Conservation (phyloP, 345 rosid species). For the Trapa bicornis region DNA sequence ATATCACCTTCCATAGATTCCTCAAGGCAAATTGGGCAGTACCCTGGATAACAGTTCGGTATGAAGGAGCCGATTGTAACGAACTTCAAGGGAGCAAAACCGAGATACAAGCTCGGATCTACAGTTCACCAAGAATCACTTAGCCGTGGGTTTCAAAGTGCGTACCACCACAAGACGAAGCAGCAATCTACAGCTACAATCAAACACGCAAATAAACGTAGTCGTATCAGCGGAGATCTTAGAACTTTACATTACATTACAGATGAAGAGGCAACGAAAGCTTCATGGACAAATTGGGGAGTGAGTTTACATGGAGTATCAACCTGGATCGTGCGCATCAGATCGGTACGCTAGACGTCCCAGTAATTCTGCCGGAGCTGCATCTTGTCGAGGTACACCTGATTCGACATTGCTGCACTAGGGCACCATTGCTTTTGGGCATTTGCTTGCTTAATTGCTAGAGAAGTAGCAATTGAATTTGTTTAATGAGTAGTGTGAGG, state of each 20-base stretch:
- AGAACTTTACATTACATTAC: neutral
- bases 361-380: constrained; percentile 70
- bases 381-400: constrained; percentile 64
- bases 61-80: neutral
- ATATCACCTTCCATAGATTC: too few relatives aligned
- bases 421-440: neutral
- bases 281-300: neutral
- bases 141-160: constrained; percentile 7
- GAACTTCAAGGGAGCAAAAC: neutral
- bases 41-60: neutral
- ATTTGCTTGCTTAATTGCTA: neutral
- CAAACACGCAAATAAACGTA: constrained; percentile 1
- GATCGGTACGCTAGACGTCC: constrained; percentile 90
- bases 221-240: neutral
- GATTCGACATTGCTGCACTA: constrained; percentile 44
- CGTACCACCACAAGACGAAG: constrained; percentile 72
- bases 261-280: neutral
- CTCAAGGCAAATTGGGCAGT: too few relatives aligned
- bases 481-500: neutral
- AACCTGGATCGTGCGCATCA: constrained; percentile 43
- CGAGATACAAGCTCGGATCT: constrained; percentile 5
- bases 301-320: constrained; percentile 52
- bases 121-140: neutral
- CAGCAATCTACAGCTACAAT: constrained; percentile 61
- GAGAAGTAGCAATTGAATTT: neutral